Percentiles rank a stretch among this genome's conserved stretches.
These are phyloP conservation scores for Mrakia frigida DNA, from an alignment of 768 basidiomycete genomes.

Conservation along the genomic window DNA sequence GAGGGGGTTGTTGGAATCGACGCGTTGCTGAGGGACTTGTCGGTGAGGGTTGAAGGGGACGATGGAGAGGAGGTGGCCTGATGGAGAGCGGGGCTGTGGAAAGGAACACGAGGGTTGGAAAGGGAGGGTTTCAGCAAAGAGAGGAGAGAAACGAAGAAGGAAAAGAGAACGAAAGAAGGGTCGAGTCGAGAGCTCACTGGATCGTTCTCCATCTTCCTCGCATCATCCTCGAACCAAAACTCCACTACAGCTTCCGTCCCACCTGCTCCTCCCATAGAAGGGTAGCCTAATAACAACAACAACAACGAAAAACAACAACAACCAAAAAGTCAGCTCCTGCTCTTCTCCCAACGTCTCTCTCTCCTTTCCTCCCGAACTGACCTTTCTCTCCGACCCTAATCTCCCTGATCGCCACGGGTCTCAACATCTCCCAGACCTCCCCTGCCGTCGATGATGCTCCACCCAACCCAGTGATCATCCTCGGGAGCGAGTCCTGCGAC, in stretches of 20 bases:
- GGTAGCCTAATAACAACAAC: constrained; percentile 7
- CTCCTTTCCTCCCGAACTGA: neutral
- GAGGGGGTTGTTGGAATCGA: neutral
- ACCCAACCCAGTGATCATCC: constrained; percentile 72
- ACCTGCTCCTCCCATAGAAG: neutral
- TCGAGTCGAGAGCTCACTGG: constrained; percentile 15
- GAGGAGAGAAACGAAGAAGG: too few species aligned
- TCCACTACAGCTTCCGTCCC: constrained; percentile 23
- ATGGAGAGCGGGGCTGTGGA: neutral
- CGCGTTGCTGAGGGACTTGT: neutral
- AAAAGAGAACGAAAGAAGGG: too few species aligned
- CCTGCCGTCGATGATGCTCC: constrained; percentile 63
- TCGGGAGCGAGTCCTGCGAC: constrained; percentile 67
- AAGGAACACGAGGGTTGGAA: neutral
- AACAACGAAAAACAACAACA: neutral
- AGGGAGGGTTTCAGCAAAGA: too few species aligned
- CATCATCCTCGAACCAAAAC: constrained; percentile 34
- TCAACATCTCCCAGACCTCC: constrained; percentile 76
- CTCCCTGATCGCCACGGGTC: constrained; percentile 54
- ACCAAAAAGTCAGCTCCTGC: neutral
- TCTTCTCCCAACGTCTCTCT: neutral
- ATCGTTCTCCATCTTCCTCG: constrained; percentile 18
- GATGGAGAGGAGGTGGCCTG: constrained; percentile 11
- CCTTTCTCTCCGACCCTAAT: constrained; percentile 45
- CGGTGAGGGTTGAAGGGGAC: constrained; percentile 24